Percentiles rank a stretch among this genome's conserved stretches.
These are phyloP conservation scores for Arthroderma sp. DNA, from an alignment of 2,329 filamentous ascomycete genomes.

Conservation along the genomic window DNA sequence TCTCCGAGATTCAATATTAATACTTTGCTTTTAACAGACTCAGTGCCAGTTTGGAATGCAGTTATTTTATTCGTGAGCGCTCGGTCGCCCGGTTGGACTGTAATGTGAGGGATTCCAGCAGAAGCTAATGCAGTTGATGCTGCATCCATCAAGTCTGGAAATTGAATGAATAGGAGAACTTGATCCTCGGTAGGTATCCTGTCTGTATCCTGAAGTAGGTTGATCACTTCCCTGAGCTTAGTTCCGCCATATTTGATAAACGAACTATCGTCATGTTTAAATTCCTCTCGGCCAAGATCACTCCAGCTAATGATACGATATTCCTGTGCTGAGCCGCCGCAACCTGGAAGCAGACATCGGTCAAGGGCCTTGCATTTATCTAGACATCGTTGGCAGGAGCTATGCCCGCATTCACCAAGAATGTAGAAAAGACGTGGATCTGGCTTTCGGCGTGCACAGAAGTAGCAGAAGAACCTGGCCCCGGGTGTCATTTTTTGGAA, in stretches of 20 bases:
- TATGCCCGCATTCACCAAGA: constrained; percentile 40
- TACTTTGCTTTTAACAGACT: constrained; percentile 30
- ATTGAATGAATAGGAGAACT: constrained; percentile 45
- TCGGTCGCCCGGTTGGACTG: constrained; percentile 23
- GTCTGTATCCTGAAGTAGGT: constrained; percentile 26
- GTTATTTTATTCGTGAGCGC: constrained; percentile 24
- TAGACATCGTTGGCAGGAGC: constrained; percentile 34
- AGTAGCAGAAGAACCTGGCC: constrained; percentile 17
- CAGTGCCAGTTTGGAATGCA: constrained; percentile 28
- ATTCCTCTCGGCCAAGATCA: constrained; percentile 22
- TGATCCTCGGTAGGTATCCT: constrained; percentile 33
- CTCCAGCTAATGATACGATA: constrained; percentile 30
- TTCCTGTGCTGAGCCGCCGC: constrained; percentile 24
- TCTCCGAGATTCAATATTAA: constrained; percentile 45
- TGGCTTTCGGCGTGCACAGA: constrained; percentile 19
- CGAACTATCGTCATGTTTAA: constrained; percentile 9
- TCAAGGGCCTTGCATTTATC: constrained; percentile 13
- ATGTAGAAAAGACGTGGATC: constrained; percentile 25
- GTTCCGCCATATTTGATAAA: constrained; percentile 25
- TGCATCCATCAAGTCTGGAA: constrained; percentile 31
- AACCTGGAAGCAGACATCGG: constrained; percentile 30
- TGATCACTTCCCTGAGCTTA: constrained; percentile 36
- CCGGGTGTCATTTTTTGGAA: constrained; percentile 14
- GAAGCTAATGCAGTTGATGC: constrained; percentile 17
- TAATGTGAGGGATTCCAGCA: constrained; percentile 21